Conservation (phyloP, 306 rosid species). For the Herpetospermum pedunculosum region DNA sequence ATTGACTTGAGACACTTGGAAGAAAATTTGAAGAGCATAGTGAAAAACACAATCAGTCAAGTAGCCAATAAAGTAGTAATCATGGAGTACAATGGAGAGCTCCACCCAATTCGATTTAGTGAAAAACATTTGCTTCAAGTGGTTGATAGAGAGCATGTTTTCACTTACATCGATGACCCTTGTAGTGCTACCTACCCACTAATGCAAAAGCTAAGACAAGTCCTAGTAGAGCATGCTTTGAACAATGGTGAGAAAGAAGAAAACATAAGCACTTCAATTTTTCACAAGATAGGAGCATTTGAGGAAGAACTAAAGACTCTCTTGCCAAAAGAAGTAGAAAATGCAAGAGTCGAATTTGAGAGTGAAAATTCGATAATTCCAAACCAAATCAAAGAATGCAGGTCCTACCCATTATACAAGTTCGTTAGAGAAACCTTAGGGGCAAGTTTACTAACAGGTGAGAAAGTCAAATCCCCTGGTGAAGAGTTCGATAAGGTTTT, state of each 20-base stretch:
- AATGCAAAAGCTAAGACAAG: conserved; percentile 66
- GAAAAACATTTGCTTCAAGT: conserved; percentile 66
- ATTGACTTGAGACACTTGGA: conserved; percentile 76
- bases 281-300: too few species aligned
- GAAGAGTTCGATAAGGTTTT: conserved; percentile 81
- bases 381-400: conserved; percentile 55
- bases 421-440: conserved; percentile 64
- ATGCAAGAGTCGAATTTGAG: conserved; percentile 39
- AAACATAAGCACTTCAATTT: conserved; percentile 44
- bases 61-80: conserved; percentile 59
- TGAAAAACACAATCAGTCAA: conserved; percentile 50
- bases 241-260: conserved; percentile 50
- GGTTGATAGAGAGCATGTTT: conserved; percentile 62
- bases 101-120: conserved; percentile 70
- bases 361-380: conserved; percentile 42
- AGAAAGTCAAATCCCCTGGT: conserved; percentile 64
- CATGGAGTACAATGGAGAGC: conserved; percentile 51
- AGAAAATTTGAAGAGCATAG: conserved; percentile 51
- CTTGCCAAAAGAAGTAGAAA: conserved; percentile 74
- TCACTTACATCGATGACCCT: conserved; percentile 64
- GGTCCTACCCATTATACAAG: too few species aligned
- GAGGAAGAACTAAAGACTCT: conserved; percentile 57
- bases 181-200: conserved; percentile 66
- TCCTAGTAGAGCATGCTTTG: conserved; percentile 72
- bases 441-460: conserved; percentile 62